Evolutionary conservation across 176 grass and related monocot genomes (phyloP).

Genomic region (Rhynchospora pubera): DNA sequence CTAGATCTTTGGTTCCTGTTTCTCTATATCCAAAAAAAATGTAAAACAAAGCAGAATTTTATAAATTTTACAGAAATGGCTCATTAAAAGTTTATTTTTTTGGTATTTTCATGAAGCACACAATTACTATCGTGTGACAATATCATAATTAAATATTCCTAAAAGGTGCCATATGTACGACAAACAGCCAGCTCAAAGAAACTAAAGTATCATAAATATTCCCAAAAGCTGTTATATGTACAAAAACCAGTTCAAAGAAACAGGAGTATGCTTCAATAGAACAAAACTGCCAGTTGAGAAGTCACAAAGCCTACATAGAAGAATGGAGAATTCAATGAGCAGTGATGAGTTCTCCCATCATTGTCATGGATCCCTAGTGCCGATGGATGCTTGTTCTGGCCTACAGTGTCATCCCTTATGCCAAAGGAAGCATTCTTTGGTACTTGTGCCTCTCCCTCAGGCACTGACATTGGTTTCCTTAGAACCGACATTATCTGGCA

Average conservation of each 20-base stretch:
- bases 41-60: neutral
- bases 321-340: neutral
- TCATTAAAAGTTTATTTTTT: neutral
- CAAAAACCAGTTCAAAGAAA: neutral
- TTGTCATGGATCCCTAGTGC: neutral
- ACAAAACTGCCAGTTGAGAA: neutral
- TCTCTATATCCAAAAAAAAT: neutral
- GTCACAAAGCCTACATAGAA: neutral
- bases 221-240: neutral
- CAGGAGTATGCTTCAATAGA: neutral
- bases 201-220: neutral
- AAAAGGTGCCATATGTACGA: neutral
- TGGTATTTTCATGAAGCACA: neutral
- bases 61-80: neutral
- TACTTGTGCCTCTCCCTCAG: neutral
- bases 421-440: neutral
- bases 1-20: neutral
- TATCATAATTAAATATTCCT: neutral
- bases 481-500: constrained; percentile 11
- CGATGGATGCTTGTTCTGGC: neutral
- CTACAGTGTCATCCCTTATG: neutral
- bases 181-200: no score
- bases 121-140: neutral
- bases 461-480: neutral
- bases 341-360: neutral